Conservation (phyloP, 2,329 filamentous ascomycete genomes). For the Alternaria hordeiaustralica region DNA sequence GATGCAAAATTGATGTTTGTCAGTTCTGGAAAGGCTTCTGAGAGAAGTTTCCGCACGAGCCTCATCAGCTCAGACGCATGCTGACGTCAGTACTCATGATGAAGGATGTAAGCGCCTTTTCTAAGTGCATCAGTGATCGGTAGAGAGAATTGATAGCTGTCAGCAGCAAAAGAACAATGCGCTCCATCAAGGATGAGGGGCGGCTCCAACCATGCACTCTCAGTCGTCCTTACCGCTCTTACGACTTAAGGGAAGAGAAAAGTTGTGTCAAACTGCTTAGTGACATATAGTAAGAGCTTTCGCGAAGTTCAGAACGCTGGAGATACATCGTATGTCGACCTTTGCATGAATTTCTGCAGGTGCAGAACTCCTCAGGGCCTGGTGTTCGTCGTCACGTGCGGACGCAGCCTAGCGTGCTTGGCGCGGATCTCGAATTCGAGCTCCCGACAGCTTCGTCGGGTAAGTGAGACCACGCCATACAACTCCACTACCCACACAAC, state of each 20-base stretch:
- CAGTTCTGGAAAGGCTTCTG: not conserved
- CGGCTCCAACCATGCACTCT: not conserved
- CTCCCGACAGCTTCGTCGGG: slow-evolving; percentile 20
- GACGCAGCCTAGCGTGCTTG: slow-evolving; percentile 17
- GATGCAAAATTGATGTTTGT: not conserved
- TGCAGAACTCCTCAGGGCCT: not conserved
- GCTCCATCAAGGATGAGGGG: not conserved
- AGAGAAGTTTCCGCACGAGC: slow-evolving; percentile 1
- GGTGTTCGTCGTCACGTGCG: slow-evolving; percentile 14
- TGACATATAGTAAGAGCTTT: not conserved
- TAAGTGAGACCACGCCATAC: slow-evolving; percentile 3
- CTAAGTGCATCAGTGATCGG: not conserved
- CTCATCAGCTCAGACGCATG: not conserved
- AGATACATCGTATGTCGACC: not conserved
- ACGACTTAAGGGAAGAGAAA: not conserved
- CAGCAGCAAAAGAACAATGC: not conserved
- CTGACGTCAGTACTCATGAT: slow-evolving; percentile 4
- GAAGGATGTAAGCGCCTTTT: not conserved
- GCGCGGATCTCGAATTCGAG: slow-evolving; percentile 18
- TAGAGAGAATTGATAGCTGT: not conserved
- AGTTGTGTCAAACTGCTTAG: not conserved
- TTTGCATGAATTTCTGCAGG: not conserved
- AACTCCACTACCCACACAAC: slow-evolving; percentile 10
- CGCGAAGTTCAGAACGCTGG: not conserved
- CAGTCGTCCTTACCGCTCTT: not conserved